Percentiles rank a stretch among this genome's conserved stretches.
These are phyloP conservation scores for Xylariaceae sp. DNA, from an alignment of 2,329 filamentous ascomycete species.

Conservation along the genomic window DNA sequence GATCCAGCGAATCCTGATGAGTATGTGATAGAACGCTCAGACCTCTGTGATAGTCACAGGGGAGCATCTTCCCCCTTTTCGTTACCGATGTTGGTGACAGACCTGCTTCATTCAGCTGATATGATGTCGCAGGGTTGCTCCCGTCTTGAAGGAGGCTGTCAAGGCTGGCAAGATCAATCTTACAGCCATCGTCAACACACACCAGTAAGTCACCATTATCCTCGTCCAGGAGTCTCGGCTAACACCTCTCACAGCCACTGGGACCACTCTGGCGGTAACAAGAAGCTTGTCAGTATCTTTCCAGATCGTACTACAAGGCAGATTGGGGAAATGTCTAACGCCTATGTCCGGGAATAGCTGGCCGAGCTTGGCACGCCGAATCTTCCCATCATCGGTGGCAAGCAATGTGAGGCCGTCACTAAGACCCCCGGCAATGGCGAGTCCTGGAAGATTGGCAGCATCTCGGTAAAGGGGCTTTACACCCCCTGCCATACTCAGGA, in stretches of 20 bases:
- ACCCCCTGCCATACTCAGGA: constrained; percentile 98
- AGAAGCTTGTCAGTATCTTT: constrained; percentile 59
- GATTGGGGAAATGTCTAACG: not conserved
- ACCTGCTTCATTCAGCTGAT: constrained; percentile 1
- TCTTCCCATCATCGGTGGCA: constrained; percentile 79
- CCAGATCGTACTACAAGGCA: not conserved
- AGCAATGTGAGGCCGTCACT: constrained; percentile 75
- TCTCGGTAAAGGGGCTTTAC: constrained; percentile 80
- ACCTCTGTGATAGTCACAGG: not conserved
- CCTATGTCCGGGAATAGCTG: constrained; percentile 23
- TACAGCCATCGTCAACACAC: constrained; percentile 88
- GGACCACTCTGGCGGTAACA: constrained; percentile 92
- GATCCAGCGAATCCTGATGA: constrained; percentile 75
- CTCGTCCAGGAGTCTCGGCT: constrained; percentile 4
- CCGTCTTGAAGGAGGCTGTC: constrained; percentile 67
- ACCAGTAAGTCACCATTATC: constrained; percentile 64
- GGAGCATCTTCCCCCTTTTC: not conserved
- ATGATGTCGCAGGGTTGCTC: constrained; percentile 47
- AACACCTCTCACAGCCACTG: constrained; percentile 59
- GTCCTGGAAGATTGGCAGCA: constrained; percentile 75
- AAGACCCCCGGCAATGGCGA: constrained; percentile 69
- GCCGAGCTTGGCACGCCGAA: constrained; percentile 49
- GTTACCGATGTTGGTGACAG: not conserved
- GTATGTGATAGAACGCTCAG: constrained; percentile 41
- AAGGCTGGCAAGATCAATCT: constrained; percentile 70